Conservation (phyloP, 2,329 filamentous ascomycete genomes). For the Diaporthe nobilis region DNA sequence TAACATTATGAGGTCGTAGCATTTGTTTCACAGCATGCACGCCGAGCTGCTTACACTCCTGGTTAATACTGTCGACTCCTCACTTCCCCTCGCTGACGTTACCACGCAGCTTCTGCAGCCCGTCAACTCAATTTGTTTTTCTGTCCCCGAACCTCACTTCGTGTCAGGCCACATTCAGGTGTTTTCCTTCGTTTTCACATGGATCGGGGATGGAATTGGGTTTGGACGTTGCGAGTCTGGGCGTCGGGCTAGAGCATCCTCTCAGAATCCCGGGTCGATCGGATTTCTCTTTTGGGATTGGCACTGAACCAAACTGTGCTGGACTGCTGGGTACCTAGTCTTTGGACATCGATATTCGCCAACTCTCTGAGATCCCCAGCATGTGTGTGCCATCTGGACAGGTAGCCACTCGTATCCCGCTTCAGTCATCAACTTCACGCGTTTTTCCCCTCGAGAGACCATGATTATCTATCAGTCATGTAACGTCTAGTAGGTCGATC, state of each 20-base stretch:
- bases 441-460: too few relatives aligned
- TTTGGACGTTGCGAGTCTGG: slow-evolving; percentile 9
- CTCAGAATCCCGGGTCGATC: not conserved
- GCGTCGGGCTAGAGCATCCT: not conserved
- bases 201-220: slow-evolving; percentile 5
- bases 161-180: slow-evolving; percentile 15
- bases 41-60: slow-evolving; percentile 8
- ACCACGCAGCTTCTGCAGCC: not conserved
- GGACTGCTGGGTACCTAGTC: not conserved
- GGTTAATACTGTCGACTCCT: not conserved
- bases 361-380: too few relatives aligned
- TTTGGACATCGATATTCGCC: not conserved
- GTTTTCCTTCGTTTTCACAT: not conserved
- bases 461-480: too few relatives aligned
- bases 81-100: slow-evolving; percentile 27
- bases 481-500: too few relatives aligned
- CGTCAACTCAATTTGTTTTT: not conserved
- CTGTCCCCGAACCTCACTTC: not conserved
- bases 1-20: slow-evolving; percentile 1
- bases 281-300: slow-evolving; percentile 8
- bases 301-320: not conserved
- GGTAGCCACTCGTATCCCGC: not conserved
- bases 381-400: not conserved
- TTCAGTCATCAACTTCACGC: not conserved
- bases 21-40: slow-evolving; percentile 26